Percentiles rank a stretch among this genome's conserved stretches.
These are phyloP conservation scores for Musa schizocarpa DNA, from an alignment of 176 grass and related monocot species.

Conservation along the genomic window DNA sequence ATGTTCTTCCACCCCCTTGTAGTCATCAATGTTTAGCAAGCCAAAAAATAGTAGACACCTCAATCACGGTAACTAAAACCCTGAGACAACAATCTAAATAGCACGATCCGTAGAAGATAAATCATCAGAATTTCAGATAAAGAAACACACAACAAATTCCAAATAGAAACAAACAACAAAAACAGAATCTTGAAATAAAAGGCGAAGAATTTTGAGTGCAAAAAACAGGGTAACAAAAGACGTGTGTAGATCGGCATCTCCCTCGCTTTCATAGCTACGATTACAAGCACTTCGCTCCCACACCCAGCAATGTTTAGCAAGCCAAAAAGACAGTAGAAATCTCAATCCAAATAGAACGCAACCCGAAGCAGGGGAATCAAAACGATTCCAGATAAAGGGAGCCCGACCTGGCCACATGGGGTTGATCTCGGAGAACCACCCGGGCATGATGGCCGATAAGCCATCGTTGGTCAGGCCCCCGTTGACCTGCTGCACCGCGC, in stretches of 20 bases:
- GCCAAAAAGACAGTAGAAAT: no score
- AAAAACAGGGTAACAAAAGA: no score
- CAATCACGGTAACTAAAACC: background rate
- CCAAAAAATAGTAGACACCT: background rate
- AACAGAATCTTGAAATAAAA: background rate
- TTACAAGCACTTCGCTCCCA: no score
- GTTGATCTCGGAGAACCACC: slow-evolving; percentile 98
- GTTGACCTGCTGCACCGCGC: background rate
- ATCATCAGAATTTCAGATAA: background rate
- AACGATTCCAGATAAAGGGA: background rate
- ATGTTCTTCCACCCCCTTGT: no score
- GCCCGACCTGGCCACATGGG: slow-evolving; percentile 86
- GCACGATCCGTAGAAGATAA: background rate
- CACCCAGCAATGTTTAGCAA: no score
- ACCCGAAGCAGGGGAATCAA: background rate
- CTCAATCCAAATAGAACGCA: background rate
- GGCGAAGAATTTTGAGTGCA: background rate
- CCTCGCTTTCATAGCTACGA: no score
- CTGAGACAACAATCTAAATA: background rate
- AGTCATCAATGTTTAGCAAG: no score
- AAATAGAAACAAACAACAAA: no score
- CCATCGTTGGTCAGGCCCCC: slow-evolving; percentile 34
- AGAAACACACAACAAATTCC: background rate
- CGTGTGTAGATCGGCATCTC: no score
- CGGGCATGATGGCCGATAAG: slow-evolving; percentile 74